Base-by-base conservation (phyloP, 164 flowering plant genomes). In the Brasenia schreberi region DNA sequence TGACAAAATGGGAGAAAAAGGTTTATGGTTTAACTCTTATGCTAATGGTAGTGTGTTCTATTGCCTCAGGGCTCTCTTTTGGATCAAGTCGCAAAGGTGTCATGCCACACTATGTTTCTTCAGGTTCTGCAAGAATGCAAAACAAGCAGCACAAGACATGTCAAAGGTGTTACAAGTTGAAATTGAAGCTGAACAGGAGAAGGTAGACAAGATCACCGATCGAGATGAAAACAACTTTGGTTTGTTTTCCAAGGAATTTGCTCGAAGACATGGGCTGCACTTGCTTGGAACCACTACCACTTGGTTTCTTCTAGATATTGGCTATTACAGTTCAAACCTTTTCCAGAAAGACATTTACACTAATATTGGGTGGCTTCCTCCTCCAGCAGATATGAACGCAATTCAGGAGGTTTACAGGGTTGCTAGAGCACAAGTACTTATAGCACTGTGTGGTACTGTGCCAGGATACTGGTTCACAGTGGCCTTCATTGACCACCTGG, bases 31-130 rank as follows among this genome's bases (percentile, higher is more conserved):
- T 84, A 66, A 90, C 96, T 2, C 86, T 90, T 2, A 64, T 84
- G 76, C 75, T 88, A 66, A 90, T 88, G 96, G 79, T 79, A 2
- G 6, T 82, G 0, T 75, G 82, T 70, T 88, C 91, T 2, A 27
- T 88, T 17, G 89, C 80, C 12, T 90, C 92, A 0, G 96, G 90
- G 0, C 87, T 90, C 17, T 90, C 96, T 14, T 81, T 86, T 18
- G 84, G 94, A 4, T 59, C 63, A 14, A 45, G 42, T 1, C 75
- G 92, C 0, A 83, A 81, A 43, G 59, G 84, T 3, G 92, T 88
- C 18, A 81, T 90, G 79, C 82, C 23, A 90, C 94, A 0, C 89
- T 88, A 4, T 89, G 96, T 68, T 89, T 89, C 86, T 89, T 87
- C 71, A 72, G 96, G 1, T 89, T 89, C 79, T 89, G 93, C n/a